Evolutionary conservation across 192 early-diverging fungal species (phyloP).

Genomic region (Mortierella antarctica): DNA sequence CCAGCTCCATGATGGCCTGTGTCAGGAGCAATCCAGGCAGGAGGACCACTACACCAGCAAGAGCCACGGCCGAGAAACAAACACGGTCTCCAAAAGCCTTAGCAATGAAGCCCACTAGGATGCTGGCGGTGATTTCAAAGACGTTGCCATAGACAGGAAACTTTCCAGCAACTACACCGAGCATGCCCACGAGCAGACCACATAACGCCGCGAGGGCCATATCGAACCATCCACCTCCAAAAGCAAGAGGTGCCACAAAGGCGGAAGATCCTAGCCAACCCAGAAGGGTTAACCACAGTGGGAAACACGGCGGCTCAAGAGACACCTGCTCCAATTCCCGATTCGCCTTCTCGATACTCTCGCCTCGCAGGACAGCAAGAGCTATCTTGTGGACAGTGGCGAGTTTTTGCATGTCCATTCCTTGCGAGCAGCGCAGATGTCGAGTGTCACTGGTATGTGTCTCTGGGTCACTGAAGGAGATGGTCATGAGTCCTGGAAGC

Average conservation of each 20-base stretch:
- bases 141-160: constrained; percentile 55
- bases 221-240: constrained; percentile 50
- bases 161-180: constrained; percentile 40
- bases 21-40: constrained; percentile 54
- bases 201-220: constrained; percentile 34
- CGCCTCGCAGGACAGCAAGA: constrained; percentile 28
- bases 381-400: constrained; percentile 50
- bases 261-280: constrained; percentile 50
- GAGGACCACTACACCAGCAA: constrained; percentile 51
- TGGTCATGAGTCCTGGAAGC: constrained; percentile 53
- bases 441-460: constrained; percentile 58
- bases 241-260: constrained; percentile 51
- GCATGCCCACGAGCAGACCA: constrained; percentile 46
- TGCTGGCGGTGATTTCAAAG: constrained; percentile 50
- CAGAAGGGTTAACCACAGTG: constrained; percentile 38
- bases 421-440: constrained; percentile 39
- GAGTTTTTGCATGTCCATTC: constrained; percentile 54
- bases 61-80: constrained; percentile 47
- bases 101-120: constrained; percentile 53
- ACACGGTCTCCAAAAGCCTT: constrained; percentile 50
- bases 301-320: constrained; percentile 27
- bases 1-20: constrained; percentile 54
- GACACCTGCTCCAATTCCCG: constrained; percentile 33
- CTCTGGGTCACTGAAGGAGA: constrained; percentile 56
- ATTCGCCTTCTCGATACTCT: constrained; percentile 42